Base-by-base conservation (phyloP, 164 flowering plant species). In the Platanus orientalis region DNA sequence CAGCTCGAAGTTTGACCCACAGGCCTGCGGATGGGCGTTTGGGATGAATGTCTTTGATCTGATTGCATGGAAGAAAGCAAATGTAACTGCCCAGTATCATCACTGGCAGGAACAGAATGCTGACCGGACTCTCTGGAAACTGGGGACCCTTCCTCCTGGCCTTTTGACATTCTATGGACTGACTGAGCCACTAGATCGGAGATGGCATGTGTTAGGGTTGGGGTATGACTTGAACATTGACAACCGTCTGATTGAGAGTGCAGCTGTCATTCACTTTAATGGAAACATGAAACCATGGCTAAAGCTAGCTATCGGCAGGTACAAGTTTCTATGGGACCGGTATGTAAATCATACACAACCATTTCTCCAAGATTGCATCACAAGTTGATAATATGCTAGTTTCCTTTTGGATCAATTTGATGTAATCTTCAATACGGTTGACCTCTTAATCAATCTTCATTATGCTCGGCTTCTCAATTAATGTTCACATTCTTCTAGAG, bases 251-350 rank as follows among this genome's bases (percentile, higher is more conserved):
- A 90, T 88, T 14, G 92, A 88, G 62, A 84, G 78, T 63, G 97
- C 87, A 13, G 92, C 94, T 25, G 94, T 90, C 12, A 56, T 88
- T 69, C 97, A 90, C 76, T 88, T 73, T 52, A 90, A 84, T 60
- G 94, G 97, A 47, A 84, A 86, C 70, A 80, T 88, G 90, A 90
- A 90, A 75, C 97, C 97, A 20, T 90, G 97, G 97, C 74, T 86
- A 26, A 84, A 82, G 63, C 65, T 88, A 68, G 87, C 75, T 28
- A 79, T 86, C n/a, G 68, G 70, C 57, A 78, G 84, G 75, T 90
- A 88, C 54, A 90, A 79, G 68, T 79, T 83, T 57, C 64, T 90
- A 6, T 90, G 97, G 94, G 83, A 80, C 40, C 71, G 74, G 75
- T 88, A 84, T 62, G 75, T 88, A 51, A 82, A 86, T 65, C 80